These are phyloP conservation scores for Alternaria dauci DNA, from an alignment of 2,329 filamentous ascomycete species.

Conservation along the genomic window DNA sequence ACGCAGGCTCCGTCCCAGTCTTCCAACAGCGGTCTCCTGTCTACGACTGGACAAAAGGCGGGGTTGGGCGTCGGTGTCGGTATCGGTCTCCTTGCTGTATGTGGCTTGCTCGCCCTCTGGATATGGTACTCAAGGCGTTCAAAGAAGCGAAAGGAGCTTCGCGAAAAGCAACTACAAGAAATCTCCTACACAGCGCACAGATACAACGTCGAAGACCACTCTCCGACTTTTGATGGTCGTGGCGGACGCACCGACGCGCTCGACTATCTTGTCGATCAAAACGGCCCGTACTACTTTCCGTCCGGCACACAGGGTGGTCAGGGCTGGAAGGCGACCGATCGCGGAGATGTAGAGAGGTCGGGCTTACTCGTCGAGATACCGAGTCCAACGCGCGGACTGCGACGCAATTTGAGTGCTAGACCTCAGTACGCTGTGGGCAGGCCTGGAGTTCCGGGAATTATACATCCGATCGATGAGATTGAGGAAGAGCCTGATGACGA, in stretches of 20 bases:
- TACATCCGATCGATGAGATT: conserved; percentile 70
- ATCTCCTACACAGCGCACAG: conserved; percentile 62
- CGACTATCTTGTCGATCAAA: conserved; percentile 39
- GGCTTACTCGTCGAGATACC: conserved; percentile 58
- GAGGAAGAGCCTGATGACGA: conserved; percentile 61
- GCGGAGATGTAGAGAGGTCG: conserved; percentile 55
- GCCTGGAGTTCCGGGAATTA: conserved; percentile 61
- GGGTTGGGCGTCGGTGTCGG: conserved; percentile 57
- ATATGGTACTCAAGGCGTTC: conserved; percentile 57
- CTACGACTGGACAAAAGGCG: conserved; percentile 56
- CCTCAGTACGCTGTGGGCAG: conserved; percentile 60
- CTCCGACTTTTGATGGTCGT: conserved; percentile 45
- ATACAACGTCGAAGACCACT: conserved; percentile 51
- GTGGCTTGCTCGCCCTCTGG: conserved; percentile 55
- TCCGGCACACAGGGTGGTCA: conserved; percentile 32
- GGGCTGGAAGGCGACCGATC: conserved; percentile 43
- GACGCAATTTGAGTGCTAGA: conserved; percentile 50
- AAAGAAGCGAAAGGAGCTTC: conserved; percentile 51
- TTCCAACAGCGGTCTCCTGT: conserved; percentile 45
- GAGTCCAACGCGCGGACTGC: conserved; percentile 58
- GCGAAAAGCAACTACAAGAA: conserved; percentile 65
- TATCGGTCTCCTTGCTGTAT: conserved; percentile 54
- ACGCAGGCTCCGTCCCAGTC: conserved; percentile 21
- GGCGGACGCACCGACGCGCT: conserved; percentile 53
- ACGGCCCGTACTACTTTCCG: conserved; percentile 41